Evolutionary conservation across 2,329 filamentous ascomycete genomes (phyloP).

Genomic region (Paradendryphiella salina): DNA sequence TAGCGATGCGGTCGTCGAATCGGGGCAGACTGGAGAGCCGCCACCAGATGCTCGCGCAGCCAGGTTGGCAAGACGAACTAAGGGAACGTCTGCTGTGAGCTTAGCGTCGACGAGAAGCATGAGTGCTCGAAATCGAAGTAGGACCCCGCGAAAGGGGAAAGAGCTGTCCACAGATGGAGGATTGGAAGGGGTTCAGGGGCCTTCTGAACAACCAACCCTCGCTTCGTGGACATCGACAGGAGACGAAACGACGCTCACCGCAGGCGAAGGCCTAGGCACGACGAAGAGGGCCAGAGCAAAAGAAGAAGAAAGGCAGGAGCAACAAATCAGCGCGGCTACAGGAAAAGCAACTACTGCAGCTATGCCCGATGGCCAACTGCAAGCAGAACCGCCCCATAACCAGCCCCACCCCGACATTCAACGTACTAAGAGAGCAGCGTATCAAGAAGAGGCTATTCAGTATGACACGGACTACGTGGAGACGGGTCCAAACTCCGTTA

Average conservation of each 20-base stretch:
- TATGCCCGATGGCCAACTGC: slow-evolving; percentile 2
- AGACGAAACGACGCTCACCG: background rate
- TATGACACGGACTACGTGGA: background rate
- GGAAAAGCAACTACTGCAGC: slow-evolving; percentile 4
- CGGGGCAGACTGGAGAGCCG: background rate
- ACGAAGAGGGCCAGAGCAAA: background rate
- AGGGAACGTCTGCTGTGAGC: background rate
- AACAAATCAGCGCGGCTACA: slow-evolving; percentile 1
- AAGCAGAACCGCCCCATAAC: background rate
- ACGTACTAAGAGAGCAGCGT: background rate
- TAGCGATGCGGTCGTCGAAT: background rate
- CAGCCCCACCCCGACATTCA: slow-evolving; percentile 3
- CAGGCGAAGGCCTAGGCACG: background rate
- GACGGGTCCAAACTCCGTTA: background rate
- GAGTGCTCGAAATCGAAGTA: background rate
- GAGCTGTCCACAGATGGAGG: background rate
- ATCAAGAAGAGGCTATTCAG: background rate
- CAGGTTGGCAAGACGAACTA: slow-evolving; percentile 13
- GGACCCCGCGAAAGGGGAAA: background rate
- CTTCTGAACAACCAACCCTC: background rate
- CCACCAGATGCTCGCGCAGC: slow-evolving; percentile 9
- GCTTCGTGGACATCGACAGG: background rate
- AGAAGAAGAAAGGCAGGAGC: background rate
- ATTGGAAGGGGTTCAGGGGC: background rate
- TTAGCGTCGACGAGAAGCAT: background rate